These are phyloP conservation scores for Tuber umbilicatum DNA, from an alignment of 495 filamentous ascomycete genomes.

Conservation along the genomic window DNA sequence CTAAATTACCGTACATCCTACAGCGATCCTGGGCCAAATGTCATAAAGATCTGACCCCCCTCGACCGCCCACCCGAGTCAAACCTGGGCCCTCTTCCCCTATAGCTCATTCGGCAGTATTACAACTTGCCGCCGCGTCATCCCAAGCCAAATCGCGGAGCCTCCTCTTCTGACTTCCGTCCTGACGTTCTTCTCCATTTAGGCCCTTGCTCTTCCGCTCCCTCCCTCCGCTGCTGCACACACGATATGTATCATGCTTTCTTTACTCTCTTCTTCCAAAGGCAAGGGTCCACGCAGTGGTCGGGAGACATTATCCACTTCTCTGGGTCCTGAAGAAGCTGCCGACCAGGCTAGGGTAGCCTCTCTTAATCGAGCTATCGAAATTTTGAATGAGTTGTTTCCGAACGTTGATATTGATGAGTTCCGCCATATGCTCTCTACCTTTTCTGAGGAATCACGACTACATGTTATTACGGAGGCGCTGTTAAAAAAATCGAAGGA, in stretches of 20 bases:
- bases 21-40: background rate
- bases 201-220: background rate
- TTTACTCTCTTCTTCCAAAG: conserved; percentile 23
- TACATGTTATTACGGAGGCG: conserved; percentile 78
- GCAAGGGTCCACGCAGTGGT: conserved; percentile 9
- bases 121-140: background rate
- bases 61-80: background rate
- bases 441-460: conserved; percentile 72
- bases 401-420: conserved; percentile 81
- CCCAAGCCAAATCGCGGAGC: background rate
- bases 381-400: conserved; percentile 69
- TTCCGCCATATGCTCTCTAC: conserved; percentile 80
- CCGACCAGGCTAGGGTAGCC: conserved; percentile 15
- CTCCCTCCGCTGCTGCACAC: background rate
- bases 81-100: background rate
- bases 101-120: background rate
- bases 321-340: conserved; percentile 10
- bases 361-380: conserved; percentile 65
- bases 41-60: background rate
- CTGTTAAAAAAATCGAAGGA: conserved; percentile 56
- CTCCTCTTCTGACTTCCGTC: background rate
- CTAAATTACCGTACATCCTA: too few species aligned
- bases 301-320: conserved; percentile 9
- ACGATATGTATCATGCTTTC: conserved; percentile 32
- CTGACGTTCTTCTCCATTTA: background rate